Evolutionary conservation across 768 basidiomycete species (phyloP).

Genomic region (Boletus insuetus): DNA sequence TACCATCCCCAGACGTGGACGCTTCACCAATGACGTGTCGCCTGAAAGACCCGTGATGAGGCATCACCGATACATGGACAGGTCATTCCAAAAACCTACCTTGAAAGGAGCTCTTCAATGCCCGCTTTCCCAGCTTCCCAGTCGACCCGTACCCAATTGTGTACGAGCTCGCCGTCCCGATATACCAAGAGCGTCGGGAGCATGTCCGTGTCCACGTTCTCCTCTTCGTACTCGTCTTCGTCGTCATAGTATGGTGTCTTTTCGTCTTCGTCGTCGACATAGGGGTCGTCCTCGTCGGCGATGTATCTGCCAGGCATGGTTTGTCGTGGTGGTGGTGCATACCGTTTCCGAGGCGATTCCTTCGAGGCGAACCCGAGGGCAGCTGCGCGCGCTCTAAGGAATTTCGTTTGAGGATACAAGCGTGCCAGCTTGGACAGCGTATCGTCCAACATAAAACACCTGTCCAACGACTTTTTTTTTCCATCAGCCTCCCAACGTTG

Average conservation of each 20-base stretch:
- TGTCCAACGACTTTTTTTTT: constrained; percentile 58
- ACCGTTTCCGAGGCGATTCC: constrained; percentile 17
- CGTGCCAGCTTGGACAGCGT: constrained; percentile 66
- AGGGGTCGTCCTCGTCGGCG: constrained; percentile 42
- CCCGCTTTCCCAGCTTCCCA: constrained; percentile 76
- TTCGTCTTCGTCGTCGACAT: constrained; percentile 34
- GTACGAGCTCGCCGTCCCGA: constrained; percentile 76
- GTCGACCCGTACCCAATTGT: constrained; percentile 86
- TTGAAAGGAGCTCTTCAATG: constrained; percentile 63
- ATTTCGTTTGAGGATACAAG: constrained; percentile 69
- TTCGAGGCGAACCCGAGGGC: constrained; percentile 67
- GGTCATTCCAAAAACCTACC: constrained; percentile 35
- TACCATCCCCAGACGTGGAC: constrained; percentile 31
- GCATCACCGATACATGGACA: not conserved
- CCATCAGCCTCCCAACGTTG: not conserved
- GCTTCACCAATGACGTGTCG: constrained; percentile 26
- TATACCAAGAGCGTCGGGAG: constrained; percentile 79
- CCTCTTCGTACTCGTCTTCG: constrained; percentile 51
- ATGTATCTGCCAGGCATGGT: constrained; percentile 31
- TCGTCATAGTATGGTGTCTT: constrained; percentile 35
- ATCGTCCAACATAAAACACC: constrained; percentile 72
- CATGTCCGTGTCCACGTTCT: constrained; percentile 73
- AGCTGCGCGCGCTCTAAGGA: constrained; percentile 76
- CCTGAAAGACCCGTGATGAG: constrained; percentile 5
- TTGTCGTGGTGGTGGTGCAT: constrained; percentile 4